Conservation (phyloP, 805 yeast genomes). For the Candida vartiovaarae region DNA sequence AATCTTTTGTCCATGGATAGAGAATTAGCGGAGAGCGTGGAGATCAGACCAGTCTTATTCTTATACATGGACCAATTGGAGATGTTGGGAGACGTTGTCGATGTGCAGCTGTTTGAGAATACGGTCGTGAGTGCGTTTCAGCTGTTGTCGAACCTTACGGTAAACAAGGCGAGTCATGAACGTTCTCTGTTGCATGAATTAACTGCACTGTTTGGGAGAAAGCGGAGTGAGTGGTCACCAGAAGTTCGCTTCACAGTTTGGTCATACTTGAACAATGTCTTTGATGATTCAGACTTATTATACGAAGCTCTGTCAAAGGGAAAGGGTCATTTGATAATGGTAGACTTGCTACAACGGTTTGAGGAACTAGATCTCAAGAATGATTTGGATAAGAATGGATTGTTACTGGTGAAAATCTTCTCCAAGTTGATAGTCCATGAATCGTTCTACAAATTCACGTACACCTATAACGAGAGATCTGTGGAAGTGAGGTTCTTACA, state of each 20-base stretch:
- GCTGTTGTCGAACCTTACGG: conserved; percentile 14
- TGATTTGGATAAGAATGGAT: conserved; percentile 14
- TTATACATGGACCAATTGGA: not conserved
- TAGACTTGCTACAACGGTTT: conserved; percentile 9
- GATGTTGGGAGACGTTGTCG: not conserved
- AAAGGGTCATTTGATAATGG: conserved; percentile 10
- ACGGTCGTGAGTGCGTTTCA: conserved; percentile 7
- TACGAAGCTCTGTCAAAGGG: conserved; percentile 17
- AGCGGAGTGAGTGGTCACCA: conserved; percentile 1
- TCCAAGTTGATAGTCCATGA: conserved; percentile 26
- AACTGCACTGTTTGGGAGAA: conserved; percentile 2
- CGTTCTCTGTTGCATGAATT: conserved; percentile 6
- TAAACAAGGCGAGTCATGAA: conserved; percentile 5
- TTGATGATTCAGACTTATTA: conserved; percentile 12
- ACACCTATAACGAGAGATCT: conserved; percentile 7
- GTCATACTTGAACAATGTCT: conserved; percentile 10
- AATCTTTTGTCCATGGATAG: conserved; percentile 35
- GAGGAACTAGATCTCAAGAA: conserved; percentile 12
- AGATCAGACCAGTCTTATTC: conserved; percentile 3
- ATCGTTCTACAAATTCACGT: conserved; percentile 28
- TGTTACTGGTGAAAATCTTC: conserved; percentile 23
- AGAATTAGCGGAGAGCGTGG: conserved; percentile 21
- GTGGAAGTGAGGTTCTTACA: conserved; percentile 19
- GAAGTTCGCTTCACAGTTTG: conserved; percentile 7
- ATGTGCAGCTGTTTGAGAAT: not conserved